Evolutionary conservation across 2,329 filamentous ascomycete genomes (phyloP).

Genomic region (Paraphaeosphaeria sporulosa): DNA sequence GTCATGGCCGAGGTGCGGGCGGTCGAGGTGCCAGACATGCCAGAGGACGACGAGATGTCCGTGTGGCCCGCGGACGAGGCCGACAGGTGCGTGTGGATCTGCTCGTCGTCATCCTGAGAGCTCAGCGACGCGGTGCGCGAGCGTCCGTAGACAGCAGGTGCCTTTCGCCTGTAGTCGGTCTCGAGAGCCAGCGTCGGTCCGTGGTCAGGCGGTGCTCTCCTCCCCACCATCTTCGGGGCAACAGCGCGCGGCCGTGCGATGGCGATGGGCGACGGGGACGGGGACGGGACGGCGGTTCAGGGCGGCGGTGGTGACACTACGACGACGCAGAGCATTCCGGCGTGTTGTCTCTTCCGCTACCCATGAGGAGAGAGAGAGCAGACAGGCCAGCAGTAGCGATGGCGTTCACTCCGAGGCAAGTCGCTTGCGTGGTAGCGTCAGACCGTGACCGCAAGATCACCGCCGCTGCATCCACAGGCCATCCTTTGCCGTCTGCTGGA

Average conservation of each 20-base stretch:
- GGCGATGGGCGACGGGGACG: slow-evolving; percentile 6
- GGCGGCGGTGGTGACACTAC: slow-evolving; percentile 17
- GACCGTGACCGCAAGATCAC: slow-evolving; percentile 9
- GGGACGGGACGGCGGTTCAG: slow-evolving; percentile 8
- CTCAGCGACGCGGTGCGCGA: slow-evolving; percentile 32
- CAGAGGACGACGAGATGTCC: slow-evolving; percentile 38
- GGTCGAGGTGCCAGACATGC: slow-evolving; percentile 40
- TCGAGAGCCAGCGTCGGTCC: slow-evolving; percentile 27
- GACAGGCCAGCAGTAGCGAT: slow-evolving; percentile 12
- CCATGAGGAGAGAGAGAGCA: slow-evolving; percentile 6
- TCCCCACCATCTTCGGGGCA: slow-evolving; percentile 32
- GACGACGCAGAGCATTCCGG: slow-evolving; percentile 30
- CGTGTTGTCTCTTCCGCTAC: slow-evolving; percentile 21
- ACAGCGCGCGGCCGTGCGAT: slow-evolving; percentile 7
- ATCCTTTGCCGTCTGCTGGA: slow-evolving; percentile 6
- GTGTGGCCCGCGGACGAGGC: slow-evolving; percentile 40
- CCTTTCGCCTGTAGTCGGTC: slow-evolving; percentile 34
- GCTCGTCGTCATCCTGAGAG: slow-evolving; percentile 29
- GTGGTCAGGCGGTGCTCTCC: slow-evolving; percentile 26
- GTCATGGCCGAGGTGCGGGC: slow-evolving; percentile 45
- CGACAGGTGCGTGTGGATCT: slow-evolving; percentile 37
- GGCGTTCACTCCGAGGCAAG: slow-evolving; percentile 11
- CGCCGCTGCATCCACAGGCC: background rate
- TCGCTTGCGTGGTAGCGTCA: slow-evolving; percentile 3
- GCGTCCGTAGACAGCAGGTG: slow-evolving; percentile 23